phyloP scores from a whole-genome alignment of 768 basidiomycete genomes.

The Mycena galopus region DNA sequence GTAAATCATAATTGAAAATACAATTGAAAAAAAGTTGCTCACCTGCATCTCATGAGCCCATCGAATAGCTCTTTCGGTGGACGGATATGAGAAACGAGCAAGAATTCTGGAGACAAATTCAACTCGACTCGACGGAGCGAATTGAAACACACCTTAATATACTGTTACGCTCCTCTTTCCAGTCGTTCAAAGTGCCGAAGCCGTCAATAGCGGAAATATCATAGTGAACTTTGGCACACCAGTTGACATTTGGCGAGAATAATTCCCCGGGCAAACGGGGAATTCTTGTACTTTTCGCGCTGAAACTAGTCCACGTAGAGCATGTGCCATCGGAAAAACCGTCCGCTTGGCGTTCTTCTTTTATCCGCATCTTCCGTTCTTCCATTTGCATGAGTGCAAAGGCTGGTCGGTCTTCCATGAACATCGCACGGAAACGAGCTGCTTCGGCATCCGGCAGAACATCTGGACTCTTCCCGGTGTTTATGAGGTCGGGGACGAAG shows the following conservation, averaged over 20 bases:
- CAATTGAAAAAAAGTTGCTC: neutral
- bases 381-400: neutral
- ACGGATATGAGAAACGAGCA: neutral
- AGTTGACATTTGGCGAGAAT: neutral
- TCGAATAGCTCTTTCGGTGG: neutral
- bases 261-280: neutral
- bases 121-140: too few relatives aligned
- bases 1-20: neutral
- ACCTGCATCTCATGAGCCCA: neutral
- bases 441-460: neutral
- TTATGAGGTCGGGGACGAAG: neutral
- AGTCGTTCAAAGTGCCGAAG: neutral
- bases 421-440: neutral
- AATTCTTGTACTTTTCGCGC: neutral
- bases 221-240: neutral
- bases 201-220: neutral
- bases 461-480: neutral
- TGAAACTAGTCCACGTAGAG: too few relatives aligned
- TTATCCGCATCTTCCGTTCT: neutral
- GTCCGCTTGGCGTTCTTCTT: neutral
- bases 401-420: neutral
- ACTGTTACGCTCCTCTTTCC: neutral
- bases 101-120: neutral
- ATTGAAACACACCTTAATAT: neutral
- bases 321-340: neutral